Evolutionary conservation across 352 stramenopile genomes (phyloP).

Genomic region (Pythium phragmiticola): DNA sequence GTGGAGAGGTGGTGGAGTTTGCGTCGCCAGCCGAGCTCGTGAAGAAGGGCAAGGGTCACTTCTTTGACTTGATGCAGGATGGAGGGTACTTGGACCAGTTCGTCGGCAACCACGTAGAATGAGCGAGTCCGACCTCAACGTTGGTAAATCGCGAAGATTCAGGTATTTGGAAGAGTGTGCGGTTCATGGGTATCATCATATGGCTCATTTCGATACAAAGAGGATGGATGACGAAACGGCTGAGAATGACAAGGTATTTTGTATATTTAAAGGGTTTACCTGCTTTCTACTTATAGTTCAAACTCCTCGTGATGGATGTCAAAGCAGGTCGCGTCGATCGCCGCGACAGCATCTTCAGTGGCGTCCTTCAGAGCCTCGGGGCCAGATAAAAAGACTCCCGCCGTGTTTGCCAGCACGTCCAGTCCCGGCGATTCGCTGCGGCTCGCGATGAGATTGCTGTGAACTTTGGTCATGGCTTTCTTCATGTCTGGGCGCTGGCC

Average conservation of each 20-base stretch:
- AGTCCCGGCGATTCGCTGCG: too few relatives aligned
- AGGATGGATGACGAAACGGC: too few relatives aligned
- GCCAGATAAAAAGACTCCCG: conserved; percentile 30
- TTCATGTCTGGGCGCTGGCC: conserved; percentile 20
- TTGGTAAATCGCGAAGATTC: background rate
- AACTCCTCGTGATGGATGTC: conserved; percentile 24
- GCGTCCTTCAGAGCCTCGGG: conserved; percentile 22
- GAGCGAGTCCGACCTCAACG: background rate
- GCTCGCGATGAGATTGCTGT: background rate
- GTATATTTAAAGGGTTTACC: too few relatives aligned
- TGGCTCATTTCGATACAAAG: too few relatives aligned
- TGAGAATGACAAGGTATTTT: too few relatives aligned
- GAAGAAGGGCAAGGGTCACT: conserved; percentile 33
- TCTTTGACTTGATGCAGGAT: conserved; percentile 48
- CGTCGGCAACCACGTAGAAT: background rate
- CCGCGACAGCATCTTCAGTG: conserved; percentile 15
- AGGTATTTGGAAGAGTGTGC: too few relatives aligned
- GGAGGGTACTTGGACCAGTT: conserved; percentile 35
- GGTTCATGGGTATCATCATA: too few relatives aligned
- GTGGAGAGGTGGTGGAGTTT: conserved; percentile 81
- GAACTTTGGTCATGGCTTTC: background rate
- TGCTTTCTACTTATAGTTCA: background rate
- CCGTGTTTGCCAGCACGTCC: background rate
- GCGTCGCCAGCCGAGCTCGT: conserved; percentile 73
- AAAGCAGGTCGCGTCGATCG: conserved; percentile 22